Conservation (phyloP, 495 filamentous ascomycete genomes). For the Lasiosphaeria hispida region DNA sequence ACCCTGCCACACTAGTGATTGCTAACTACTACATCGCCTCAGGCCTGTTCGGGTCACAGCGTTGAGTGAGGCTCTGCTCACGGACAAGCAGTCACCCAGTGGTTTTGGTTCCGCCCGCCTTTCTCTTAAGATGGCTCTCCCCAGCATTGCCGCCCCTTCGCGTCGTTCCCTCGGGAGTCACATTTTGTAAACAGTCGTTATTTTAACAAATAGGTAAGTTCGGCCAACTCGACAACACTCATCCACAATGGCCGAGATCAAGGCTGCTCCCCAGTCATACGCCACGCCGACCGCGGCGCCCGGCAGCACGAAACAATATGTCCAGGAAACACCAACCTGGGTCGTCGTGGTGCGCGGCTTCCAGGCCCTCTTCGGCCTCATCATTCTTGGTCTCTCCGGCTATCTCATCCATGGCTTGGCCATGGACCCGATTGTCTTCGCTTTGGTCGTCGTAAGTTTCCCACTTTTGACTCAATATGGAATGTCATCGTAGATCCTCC, state of each 20-base stretch:
- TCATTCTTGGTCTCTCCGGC: constrained; percentile 39
- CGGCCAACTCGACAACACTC: not conserved
- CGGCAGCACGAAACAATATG: constrained; percentile 10
- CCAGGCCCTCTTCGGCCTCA: constrained; percentile 39
- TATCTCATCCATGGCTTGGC: constrained; percentile 45
- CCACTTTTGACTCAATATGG: not conserved
- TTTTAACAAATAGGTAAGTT: not conserved
- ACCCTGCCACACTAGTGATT: not conserved
- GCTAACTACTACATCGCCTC: not conserved
- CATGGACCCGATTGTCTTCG: constrained; percentile 30
- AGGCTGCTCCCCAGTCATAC: not conserved
- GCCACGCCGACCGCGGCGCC: not conserved
- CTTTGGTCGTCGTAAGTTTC: constrained; percentile 40
- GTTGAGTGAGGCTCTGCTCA: not conserved
- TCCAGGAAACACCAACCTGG: constrained; percentile 37
- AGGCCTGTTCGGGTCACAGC: not conserved
- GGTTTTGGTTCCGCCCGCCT: not conserved
- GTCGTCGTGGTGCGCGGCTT: constrained; percentile 37
- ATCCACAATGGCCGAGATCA: constrained; percentile 8
- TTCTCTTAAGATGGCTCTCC: no score
- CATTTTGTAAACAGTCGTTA: not conserved
- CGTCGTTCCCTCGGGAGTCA: no score
- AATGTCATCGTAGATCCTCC: not conserved
- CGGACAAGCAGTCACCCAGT: not conserved
- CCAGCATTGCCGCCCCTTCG: no score